Base-by-base conservation (phyloP, 371 early-diverging fungal genomes). In the Mortierella sp. region DNA sequence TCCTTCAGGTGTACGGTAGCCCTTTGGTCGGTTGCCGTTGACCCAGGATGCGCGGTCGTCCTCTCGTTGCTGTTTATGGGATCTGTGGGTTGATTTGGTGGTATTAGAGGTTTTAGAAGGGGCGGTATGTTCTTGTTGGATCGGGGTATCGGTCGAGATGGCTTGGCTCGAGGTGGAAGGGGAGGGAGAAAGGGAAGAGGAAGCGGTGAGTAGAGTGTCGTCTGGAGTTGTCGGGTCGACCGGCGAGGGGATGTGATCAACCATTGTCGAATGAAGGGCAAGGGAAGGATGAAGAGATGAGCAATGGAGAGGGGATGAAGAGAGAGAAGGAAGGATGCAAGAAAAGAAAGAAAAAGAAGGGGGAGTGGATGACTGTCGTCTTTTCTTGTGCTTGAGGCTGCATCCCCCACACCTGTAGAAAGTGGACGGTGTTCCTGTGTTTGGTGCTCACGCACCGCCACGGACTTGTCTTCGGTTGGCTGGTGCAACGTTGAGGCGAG, bases 1-100 rank as follows among this genome's bases (percentile, higher is more conserved):
- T 10, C 86, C 86, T 55, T 86, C 86, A 0, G 82, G 82, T 3
- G 86, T 86, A 26, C 82, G 82, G 72, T 86, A 86, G 59, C 82
- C 82, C 50, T 79, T 78, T 24, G 86, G 79, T 21, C 82, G 70
- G 53, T 86, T 86, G 79, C 86, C 86, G 72, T 86, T 82, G 75
- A 81, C 70, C 82, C 82, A 86, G 44, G 69, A 74, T 51, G 75
- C 69, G 10, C 76, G 70, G 31, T 83, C 83, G 26, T 82, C 82
- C 6, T 76, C 76, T 19, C 43, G 34, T 19, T 72, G 82, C 21
- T 37, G 64, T 48, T 75, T 78, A 34, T 48, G 73, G 24, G 82
- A 78, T 78, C 50, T 53, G 16, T 75, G 64, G 1, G 64, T 51
- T 0, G 48, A 14, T 37, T 55, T 50, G 14, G 5, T 34, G 48